Conservation (phyloP, 2,329 filamentous ascomycete species). For the Penicillium sp. region DNA sequence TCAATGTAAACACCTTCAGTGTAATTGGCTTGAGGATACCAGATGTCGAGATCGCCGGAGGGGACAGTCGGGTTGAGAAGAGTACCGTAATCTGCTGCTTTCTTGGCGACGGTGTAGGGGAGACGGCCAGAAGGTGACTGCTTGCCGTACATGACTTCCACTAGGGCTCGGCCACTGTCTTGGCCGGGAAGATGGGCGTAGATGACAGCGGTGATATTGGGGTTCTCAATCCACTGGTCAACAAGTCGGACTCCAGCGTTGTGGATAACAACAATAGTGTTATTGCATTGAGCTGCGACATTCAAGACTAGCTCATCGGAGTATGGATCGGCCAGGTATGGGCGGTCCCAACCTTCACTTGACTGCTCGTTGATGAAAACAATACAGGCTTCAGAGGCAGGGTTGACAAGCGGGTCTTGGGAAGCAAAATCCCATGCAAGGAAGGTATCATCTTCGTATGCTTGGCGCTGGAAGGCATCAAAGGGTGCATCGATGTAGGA, state of each 20-base stretch:
- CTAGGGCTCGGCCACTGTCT: constrained; percentile 70
- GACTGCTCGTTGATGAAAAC: constrained; percentile 27
- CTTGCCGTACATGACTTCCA: constrained; percentile 68
- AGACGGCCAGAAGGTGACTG: constrained; percentile 61
- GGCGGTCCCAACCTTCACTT: constrained; percentile 17
- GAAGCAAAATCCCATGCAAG: constrained; percentile 58
- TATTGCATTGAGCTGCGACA: constrained; percentile 72
- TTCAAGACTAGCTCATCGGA: constrained; percentile 56
- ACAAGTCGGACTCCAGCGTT: constrained; percentile 76
- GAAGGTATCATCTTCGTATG: constrained; percentile 56
- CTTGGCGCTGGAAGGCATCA: constrained; percentile 55
- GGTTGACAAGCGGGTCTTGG: constrained; percentile 39
- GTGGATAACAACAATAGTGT: constrained; percentile 89
- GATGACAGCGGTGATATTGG: constrained; percentile 70
- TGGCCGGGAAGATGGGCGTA: constrained; percentile 72
- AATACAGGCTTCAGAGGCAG: constrained; percentile 19
- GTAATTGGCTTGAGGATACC: constrained; percentile 56
- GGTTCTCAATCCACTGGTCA: constrained; percentile 57
- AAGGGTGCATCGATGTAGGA: constrained; percentile 55
- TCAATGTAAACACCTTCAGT: constrained; percentile 63
- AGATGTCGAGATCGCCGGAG: constrained; percentile 54
- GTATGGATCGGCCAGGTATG: constrained; percentile 18
- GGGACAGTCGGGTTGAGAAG: constrained; percentile 31
- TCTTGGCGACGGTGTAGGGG: constrained; percentile 57
- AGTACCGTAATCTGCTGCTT: constrained; percentile 47